These are phyloP conservation scores for Candida adriatica DNA, from an alignment of 805 yeast genomes.

Conservation along the genomic window DNA sequence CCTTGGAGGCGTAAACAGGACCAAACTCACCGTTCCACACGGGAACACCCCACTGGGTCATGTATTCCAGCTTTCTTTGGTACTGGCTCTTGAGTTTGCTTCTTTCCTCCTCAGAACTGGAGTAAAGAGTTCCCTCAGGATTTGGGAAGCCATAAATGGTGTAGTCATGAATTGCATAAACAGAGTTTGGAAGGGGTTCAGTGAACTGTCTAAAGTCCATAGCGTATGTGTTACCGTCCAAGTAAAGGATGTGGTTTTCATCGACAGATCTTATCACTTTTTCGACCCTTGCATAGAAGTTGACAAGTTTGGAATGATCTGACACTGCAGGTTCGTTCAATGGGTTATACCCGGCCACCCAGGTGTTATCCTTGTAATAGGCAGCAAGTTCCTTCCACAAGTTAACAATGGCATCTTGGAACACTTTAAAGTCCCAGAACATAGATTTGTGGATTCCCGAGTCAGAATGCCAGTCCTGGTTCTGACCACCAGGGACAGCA, in stretches of 20 bases:
- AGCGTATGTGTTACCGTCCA: conserved; percentile 46
- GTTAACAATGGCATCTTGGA: conserved; percentile 39
- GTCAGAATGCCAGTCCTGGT: conserved; percentile 49
- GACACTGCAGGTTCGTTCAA: conserved; percentile 46
- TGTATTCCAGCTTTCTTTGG: conserved; percentile 38
- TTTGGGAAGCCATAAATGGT: conserved; percentile 38
- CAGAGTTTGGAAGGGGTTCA: conserved; percentile 34
- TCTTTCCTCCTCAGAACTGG: conserved; percentile 30
- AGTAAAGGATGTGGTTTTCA: conserved; percentile 40
- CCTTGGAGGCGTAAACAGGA: conserved; percentile 39
- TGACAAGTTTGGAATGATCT: conserved; percentile 34
- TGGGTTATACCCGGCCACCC: conserved; percentile 51
- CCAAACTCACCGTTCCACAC: conserved; percentile 53
- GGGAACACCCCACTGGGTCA: conserved; percentile 34
- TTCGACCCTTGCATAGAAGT: conserved; percentile 33
- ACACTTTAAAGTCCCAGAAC: conserved; percentile 43
- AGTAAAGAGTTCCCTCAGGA: conserved; percentile 26
- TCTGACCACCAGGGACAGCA: conserved; percentile 47
- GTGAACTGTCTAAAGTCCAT: conserved; percentile 45
- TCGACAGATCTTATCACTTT: conserved; percentile 36
- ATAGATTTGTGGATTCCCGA: conserved; percentile 39
- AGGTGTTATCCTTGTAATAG: conserved; percentile 38
- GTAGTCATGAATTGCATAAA: conserved; percentile 47
- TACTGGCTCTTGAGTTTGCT: conserved; percentile 32
- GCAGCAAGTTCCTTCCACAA: conserved; percentile 40